Evolutionary conservation across 495 filamentous ascomycete genomes (phyloP).

Genomic region (Daldinia childiae): DNA sequence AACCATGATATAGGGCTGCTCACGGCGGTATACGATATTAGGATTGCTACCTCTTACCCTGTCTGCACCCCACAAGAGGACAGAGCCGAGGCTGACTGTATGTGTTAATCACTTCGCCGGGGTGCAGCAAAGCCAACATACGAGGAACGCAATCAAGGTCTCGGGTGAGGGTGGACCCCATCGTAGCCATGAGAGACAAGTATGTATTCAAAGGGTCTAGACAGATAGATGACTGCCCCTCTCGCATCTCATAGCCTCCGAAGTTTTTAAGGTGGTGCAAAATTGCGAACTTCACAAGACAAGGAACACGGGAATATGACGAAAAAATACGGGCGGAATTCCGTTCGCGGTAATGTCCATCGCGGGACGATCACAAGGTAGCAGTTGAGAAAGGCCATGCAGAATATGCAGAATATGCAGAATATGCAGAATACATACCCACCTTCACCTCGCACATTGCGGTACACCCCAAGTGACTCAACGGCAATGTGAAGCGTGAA

Average conservation of each 20-base stretch:
- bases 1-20: slow-evolving; percentile 22
- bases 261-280: slow-evolving; percentile 25
- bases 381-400: slow-evolving; percentile 33
- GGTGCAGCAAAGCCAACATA: slow-evolving; percentile 29
- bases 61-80: slow-evolving; percentile 44
- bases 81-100: slow-evolving; percentile 41
- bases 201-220: slow-evolving; percentile 22
- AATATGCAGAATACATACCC: slow-evolving; percentile 37
- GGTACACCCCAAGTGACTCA: slow-evolving; percentile 28
- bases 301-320: slow-evolving; percentile 35
- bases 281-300: slow-evolving; percentile 36
- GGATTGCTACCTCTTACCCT: slow-evolving; percentile 21
- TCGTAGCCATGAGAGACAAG: slow-evolving; percentile 7
- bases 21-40: slow-evolving; percentile 10
- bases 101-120: slow-evolving; percentile 36
- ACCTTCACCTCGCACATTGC: slow-evolving; percentile 30
- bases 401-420: slow-evolving; percentile 41
- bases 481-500: slow-evolving; percentile 30
- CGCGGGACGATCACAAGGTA: slow-evolving; percentile 38
- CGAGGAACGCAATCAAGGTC: slow-evolving; percentile 21
- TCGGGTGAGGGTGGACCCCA: slow-evolving; percentile 27
- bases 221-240: slow-evolving; percentile 4
- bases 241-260: slow-evolving; percentile 24
- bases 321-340: slow-evolving; percentile 30
- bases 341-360: slow-evolving; percentile 33